These are phyloP conservation scores for Solidago caesia DNA, from an alignment of 129 eudicot species.

Conservation along the genomic window DNA sequence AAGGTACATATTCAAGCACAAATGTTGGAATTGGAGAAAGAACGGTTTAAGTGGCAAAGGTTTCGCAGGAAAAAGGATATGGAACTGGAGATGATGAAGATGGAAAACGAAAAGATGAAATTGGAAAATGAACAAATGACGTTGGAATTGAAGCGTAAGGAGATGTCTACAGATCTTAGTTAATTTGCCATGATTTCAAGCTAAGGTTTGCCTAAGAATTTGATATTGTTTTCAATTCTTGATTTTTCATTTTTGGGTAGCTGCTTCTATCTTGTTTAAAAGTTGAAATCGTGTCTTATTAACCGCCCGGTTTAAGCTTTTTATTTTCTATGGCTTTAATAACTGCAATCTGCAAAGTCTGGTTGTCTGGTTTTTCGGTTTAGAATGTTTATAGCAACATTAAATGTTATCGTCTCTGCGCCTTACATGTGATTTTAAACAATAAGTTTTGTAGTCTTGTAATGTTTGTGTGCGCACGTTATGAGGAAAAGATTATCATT, in stretches of 20 bases:
- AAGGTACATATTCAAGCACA: conserved; percentile 62
- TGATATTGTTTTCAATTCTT: not conserved
- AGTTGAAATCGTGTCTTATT: conserved; percentile 14
- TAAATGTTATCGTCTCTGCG: conserved; percentile 9
- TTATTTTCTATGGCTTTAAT: conserved; percentile 14
- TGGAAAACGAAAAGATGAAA: conserved; percentile 79
- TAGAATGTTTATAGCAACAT: conserved; percentile 8
- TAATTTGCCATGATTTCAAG: conserved; percentile 19
- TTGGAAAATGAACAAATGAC: conserved; percentile 80
- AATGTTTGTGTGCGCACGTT: not conserved
- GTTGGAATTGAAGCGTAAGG: conserved; percentile 75
- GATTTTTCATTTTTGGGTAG: conserved; percentile 21
- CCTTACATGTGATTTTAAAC: not conserved
- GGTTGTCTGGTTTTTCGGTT: conserved; percentile 1
- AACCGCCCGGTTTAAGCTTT: conserved; percentile 4
- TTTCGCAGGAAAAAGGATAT: conserved; percentile 62
- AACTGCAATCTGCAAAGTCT: conserved; percentile 13
- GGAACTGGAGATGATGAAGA: conserved; percentile 67
- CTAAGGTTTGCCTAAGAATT: conserved; percentile 6
- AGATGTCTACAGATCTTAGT: conserved; percentile 43
- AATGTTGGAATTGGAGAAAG: conserved; percentile 84
- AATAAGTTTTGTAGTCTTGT: conserved; percentile 10
- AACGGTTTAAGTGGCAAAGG: conserved; percentile 79
- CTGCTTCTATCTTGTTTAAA: conserved; percentile 7
- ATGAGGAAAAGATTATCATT: not conserved